Evolutionary conservation across 1,284 basidiomycete species (phyloP).

Genomic region (Phylloporus sp.): DNA sequence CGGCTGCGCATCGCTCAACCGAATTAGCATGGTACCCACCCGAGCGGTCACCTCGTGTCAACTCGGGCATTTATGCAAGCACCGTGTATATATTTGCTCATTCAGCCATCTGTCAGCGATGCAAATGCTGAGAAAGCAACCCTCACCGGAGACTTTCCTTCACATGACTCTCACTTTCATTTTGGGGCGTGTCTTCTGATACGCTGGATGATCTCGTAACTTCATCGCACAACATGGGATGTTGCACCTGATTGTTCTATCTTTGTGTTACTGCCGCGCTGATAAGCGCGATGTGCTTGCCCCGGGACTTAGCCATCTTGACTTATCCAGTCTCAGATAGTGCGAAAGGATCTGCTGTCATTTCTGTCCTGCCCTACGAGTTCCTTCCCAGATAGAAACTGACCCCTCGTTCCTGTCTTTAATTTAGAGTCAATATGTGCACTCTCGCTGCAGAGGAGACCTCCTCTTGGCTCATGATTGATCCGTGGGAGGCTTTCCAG

Average conservation of each 20-base stretch:
- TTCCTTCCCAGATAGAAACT: constrained; percentile 16
- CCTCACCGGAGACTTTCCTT: constrained; percentile 11
- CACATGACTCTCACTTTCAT: constrained; percentile 11
- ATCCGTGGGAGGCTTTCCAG: constrained; percentile 96
- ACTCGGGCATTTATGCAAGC: constrained; percentile 3
- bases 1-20: constrained; percentile 3
- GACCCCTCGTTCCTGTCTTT: constrained; percentile 17
- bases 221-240: constrained; percentile 3
- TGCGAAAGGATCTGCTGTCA: constrained; percentile 13
- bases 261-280: constrained; percentile 13
- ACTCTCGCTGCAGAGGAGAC: constrained; percentile 83
- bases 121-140: constrained; percentile 8
- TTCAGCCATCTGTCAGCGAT: constrained; percentile 5
- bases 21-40: constrained; percentile 14
- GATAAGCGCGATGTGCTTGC: constrained; percentile 15
- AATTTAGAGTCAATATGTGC: constrained; percentile 83
- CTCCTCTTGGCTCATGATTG: constrained; percentile 88
- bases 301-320: constrained; percentile 18
- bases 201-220: constrained; percentile 13
- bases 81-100: constrained; percentile 2
- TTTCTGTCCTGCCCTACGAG: constrained; percentile 1
- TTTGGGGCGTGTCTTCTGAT: constrained; percentile 17
- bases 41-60: constrained; percentile 26
- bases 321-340: constrained; percentile 8
- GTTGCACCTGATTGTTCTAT: constrained; percentile 16